Conservation (phyloP, 768 basidiomycete species). For the Leccinum subtestaceum region DNA sequence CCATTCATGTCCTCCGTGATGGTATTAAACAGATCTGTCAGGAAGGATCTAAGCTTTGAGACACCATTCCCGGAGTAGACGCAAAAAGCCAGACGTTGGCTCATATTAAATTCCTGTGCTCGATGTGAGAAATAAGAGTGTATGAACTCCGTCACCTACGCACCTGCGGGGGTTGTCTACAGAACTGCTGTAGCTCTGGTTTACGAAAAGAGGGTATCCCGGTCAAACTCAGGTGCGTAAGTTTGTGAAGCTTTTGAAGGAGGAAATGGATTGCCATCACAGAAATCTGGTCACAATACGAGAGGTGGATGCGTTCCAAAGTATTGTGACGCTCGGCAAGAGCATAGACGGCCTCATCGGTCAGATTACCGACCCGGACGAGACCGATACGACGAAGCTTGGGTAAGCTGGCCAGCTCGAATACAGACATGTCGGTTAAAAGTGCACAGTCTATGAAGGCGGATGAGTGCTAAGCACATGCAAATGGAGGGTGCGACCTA, state of each 20-base stretch:
- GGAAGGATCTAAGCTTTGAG: constrained; percentile 70
- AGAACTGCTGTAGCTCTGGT: constrained; percentile 83
- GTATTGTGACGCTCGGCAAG: constrained; percentile 83
- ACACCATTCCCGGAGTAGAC: constrained; percentile 96
- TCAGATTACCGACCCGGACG: constrained; percentile 88
- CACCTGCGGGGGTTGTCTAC: constrained; percentile 83
- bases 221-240: constrained; percentile 96
- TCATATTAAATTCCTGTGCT: constrained; percentile 82
- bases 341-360: constrained; percentile 89
- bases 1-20: constrained; percentile 69
- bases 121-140: constrained; percentile 2
- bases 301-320: constrained; percentile 93
- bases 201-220: constrained; percentile 91
- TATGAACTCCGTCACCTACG: constrained; percentile 25
- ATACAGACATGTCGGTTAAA: constrained; percentile 91
- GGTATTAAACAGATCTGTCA: constrained; percentile 73
- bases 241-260: constrained; percentile 80
- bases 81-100: constrained; percentile 88
- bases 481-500: constrained; percentile 39
- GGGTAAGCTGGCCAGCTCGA: constrained; percentile 82
- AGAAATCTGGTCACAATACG: constrained; percentile 94
- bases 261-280: constrained; percentile 90
- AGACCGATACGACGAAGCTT: constrained; percentile 94
- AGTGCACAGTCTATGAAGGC: constrained; percentile 65
- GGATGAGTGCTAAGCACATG: constrained; percentile 8